Base-by-base conservation (phyloP, 257 asterid species). In the Prunella vulgaris region DNA sequence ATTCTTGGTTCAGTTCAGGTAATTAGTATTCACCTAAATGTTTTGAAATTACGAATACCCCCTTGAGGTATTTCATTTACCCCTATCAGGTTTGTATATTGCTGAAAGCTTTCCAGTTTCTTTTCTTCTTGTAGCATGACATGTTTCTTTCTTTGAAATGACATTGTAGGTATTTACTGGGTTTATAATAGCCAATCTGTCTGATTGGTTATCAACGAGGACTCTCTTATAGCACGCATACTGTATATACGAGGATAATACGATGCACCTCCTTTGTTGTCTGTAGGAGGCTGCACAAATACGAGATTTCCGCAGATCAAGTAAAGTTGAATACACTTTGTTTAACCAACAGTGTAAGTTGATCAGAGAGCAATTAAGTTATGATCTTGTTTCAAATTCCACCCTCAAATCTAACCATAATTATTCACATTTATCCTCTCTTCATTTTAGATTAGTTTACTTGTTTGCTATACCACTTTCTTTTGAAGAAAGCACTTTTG, bases 1-100 rank as follows among this genome's bases (percentile, higher is more conserved):
- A 76, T 92, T 66, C 84, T 86, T 22, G 98, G 98, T 66, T 92
- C 98, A 5, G 85, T 77, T 76, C 98, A 92, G 96, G 96, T 92
- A 82, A 72, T 7, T 51, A 8, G 0, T 2, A 15, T 49, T 9
- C 3, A 4, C 18, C 14, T 44, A 14, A 13, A 14, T 14, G 7
- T 37, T 44, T 44, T 14, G 52, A 44, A 44, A 44, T 44, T 44
- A 13, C 18, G 5, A 44, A 44, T 14, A 44, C 52, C 8, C 18
- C 52, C 20, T 44, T 13, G 51, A 42, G 51, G 52, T 14, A 35
- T 38, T 35, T 38, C 3, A 38, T 10, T 38, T n/a, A 38, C 48
- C 48, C 46, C 48, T n/a, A 10, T 10, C 48, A 10, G 48, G n/a
- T 38, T 38, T 38, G n/a, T 38, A 2, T 38, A 2, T 35, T 35